Evolutionary conservation across 768 basidiomycete species (phyloP), one percentile per base, ranked within the genome.

Genomic region (Leccinellum luteum): DNA sequence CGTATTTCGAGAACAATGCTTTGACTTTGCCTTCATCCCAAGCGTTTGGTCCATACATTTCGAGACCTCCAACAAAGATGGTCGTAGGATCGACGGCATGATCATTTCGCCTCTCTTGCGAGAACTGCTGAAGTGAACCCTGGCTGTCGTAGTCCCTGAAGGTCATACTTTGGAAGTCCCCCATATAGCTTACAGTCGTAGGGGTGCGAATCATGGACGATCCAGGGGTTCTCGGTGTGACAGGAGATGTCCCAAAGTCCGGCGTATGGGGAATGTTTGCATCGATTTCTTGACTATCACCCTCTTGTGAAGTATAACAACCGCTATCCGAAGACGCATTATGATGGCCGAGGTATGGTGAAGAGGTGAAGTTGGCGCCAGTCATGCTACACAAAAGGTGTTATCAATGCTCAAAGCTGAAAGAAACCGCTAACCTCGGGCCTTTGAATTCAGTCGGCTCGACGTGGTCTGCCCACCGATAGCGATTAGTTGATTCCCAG

Each of bases 61-160:
- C 85, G 45, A 92, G 76, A 5, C 89, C 89, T 7, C 90, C 90
- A 28, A 91, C 86, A 67, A 91, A 92, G 28, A 92, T 76, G 2
- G 87, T 85, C 3, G 79, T 83, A 0, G 85, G 86, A 66, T 91
- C 88, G 14, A 86, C 68, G 23, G 80, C 77, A 55, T 74, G 73
- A 31, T 76, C 73, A n/a, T 68, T 66, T 27, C 55, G 59, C 27
- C 57, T 58, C 28, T 65, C 68, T 30, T 62, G 65, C 28, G 71
- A 64, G 54, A 70, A 58, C 44, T 59, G 60, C 4, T 55, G 34
- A 28, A 62, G 55, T 38, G 67, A 64, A 31, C 56, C 47, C 14
- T 69, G 63, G 43, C 67, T 62, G 5, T 60, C 68, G 15, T 59
- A 61, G 45, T 62, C 64, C 51, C 50, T 66, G 48, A 66, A 67